Conservation (phyloP, 495 filamentous ascomycete genomes). For the Peziza echinospora region DNA sequence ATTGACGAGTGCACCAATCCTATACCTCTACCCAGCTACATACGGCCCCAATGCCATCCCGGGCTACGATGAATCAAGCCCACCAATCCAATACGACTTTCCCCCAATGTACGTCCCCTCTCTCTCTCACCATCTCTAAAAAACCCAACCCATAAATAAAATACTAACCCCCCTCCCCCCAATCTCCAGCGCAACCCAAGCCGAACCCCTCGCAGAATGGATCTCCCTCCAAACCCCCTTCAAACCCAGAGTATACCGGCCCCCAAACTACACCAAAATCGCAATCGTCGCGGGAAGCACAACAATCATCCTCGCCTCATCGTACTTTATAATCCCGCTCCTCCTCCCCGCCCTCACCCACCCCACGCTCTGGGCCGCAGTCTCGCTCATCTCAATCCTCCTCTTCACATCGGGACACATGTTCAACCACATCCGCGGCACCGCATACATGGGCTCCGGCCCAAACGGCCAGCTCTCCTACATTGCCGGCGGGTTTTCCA, state of each 20-base stretch:
- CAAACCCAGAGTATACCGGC: constrained; percentile 44
- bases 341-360: constrained; percentile 72
- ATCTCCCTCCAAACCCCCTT: constrained; percentile 49
- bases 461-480: constrained; percentile 72
- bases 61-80: constrained; percentile 25
- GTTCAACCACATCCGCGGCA: constrained; percentile 96
- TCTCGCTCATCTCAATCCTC: constrained; percentile 74
- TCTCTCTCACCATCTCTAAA: too few relatives aligned
- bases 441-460: constrained; percentile 82
- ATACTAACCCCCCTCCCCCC: too few relatives aligned
- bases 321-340: too few relatives aligned
- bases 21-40: constrained; percentile 76
- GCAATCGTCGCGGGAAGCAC: constrained; percentile 45
- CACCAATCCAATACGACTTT: constrained; percentile 74
- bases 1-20: constrained; percentile 82
- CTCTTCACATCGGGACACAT: constrained; percentile 94
- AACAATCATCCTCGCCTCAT: constrained; percentile 54
- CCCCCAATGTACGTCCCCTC: too few relatives aligned
- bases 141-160: too few relatives aligned
- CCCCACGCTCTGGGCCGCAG: constrained; percentile 78
- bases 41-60: constrained; percentile 57
- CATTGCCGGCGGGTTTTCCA: constrained; percentile 84
- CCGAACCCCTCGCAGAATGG: constrained; percentile 30
- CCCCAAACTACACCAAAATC: constrained; percentile 61
- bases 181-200: constrained; percentile 7